Evolutionary conservation across 1,284 basidiomycete genomes (phyloP), one percentile per base, ranked within the genome.

Genomic region (Fomitiporia mediterranea): DNA sequence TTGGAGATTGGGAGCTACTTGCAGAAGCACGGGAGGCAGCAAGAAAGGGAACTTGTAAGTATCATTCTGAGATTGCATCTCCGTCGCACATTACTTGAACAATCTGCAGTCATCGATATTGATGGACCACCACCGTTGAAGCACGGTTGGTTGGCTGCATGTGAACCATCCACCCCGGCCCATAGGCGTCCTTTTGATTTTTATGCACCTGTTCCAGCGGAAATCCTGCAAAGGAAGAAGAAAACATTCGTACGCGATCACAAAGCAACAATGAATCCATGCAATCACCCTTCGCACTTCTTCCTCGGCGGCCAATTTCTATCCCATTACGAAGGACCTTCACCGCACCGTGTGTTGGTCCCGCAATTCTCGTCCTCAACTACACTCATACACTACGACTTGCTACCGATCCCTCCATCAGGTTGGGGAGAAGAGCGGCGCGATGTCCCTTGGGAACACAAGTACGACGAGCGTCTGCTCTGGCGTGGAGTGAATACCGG

Each of bases 401-500:
- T 88, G 39, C 76, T 83, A 34, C 72, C 77, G 0, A 78, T 83
- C 4, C 72, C 74, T 43, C 72, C 72, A 0, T 75, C 78, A 46
- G 71, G 72, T 51, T 56, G 79, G 74, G 60, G 61, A 67, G 1
- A 67, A 70, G 28, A 71, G 77, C 17, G 63, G 71, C 43, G 70
- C 73, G 81, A 85, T 64, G 73, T 78, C 0, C 68, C 67, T 0
- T 88, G 82, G 79, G 77, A 79, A 32, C 69, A 75, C 23, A 86
- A 82, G 68, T 61, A 68, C 6, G 77, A 85, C 56, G 76, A 82
- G 40, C 66, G 79, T 28, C 63, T 88, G 27, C 67, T 78, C n/a
- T 88, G 86, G 86, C 74, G 86, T 19, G 86, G 86, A 2, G 78
- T 75, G 51, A 84, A 79, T 47, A 87, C 86, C 0, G 86, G 85